Conservation (phyloP, 129 eudicot genomes). For the Helianthus tuberosus region DNA sequence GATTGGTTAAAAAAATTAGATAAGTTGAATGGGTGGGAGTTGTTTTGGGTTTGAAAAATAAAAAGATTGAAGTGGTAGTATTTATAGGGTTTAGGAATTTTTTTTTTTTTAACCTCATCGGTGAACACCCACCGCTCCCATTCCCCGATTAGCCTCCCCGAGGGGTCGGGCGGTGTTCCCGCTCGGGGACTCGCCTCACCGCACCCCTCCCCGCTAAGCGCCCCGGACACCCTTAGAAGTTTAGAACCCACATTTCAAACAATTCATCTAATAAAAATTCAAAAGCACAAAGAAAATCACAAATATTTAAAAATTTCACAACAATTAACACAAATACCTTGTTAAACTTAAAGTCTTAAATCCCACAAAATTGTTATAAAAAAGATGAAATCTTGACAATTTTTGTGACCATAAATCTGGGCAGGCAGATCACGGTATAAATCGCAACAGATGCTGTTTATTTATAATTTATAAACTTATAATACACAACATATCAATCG, state of each 20-base stretch:
- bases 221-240: too few species aligned
- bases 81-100: too few species aligned
- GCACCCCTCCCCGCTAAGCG: too few species aligned
- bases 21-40: too few species aligned
- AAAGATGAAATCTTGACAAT: neutral
- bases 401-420: neutral
- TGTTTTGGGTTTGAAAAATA: too few species aligned
- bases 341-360: neutral
- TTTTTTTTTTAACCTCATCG: too few species aligned
- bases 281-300: neutral
- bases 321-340: neutral
- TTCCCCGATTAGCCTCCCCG: too few species aligned
- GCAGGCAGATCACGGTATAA: constrained; percentile 22
- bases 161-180: too few species aligned
- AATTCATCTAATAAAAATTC: neutral
- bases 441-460: constrained; percentile 2
- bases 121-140: too few species aligned
- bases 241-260: neutral
- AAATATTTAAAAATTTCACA: neutral
- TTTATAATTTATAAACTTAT: neutral
- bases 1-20: too few species aligned
- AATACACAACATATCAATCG: neutral
- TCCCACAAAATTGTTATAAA: constrained; percentile 10
- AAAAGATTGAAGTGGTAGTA: too few species aligned
- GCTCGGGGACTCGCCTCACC: too few species aligned